Conservation (phyloP, 495 filamentous ascomycete genomes). For the Penicillium cataractarum region DNA sequence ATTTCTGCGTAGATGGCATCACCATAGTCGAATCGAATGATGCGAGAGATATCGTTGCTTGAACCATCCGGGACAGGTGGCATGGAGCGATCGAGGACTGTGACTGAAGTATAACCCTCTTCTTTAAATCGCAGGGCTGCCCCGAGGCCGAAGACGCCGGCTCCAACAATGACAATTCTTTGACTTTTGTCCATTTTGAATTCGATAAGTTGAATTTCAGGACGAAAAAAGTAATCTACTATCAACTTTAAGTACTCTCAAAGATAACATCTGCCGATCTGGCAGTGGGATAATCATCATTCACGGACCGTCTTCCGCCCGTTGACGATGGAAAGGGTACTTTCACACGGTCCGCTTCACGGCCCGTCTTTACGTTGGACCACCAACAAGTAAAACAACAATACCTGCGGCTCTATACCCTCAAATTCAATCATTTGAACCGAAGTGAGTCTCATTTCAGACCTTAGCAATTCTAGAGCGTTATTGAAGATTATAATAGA, state of each 20-base stretch:
- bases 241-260: not conserved
- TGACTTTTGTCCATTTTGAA: slow-evolving; percentile 29
- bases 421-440: too few species aligned
- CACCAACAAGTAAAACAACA: too few species aligned
- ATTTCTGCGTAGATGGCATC: slow-evolving; percentile 68
- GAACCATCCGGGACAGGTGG: slow-evolving; percentile 62
- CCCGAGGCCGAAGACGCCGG: slow-evolving; percentile 70
- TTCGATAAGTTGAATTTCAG: not conserved
- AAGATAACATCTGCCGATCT: too few species aligned
- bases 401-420: not conserved
- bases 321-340: not conserved
- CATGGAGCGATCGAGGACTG: slow-evolving; percentile 63
- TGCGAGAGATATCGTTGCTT: slow-evolving; percentile 68
- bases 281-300: too few species aligned
- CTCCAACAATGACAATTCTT: slow-evolving; percentile 67
- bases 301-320: slow-evolving; percentile 7
- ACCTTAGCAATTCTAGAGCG: too few species aligned
- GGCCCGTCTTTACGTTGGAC: slow-evolving; percentile 9
- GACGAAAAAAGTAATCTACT: not conserved
- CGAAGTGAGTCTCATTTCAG: too few species aligned
- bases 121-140: slow-evolving; percentile 61
- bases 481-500: too few species aligned
- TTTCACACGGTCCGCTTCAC: slow-evolving; percentile 5
- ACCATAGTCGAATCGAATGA: slow-evolving; percentile 74
- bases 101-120: slow-evolving; percentile 59